Evolutionary conservation across 202 grass and related monocot species (phyloP), one percentile per base, ranked within the genome.

Genomic region (Setaria italica): DNA sequence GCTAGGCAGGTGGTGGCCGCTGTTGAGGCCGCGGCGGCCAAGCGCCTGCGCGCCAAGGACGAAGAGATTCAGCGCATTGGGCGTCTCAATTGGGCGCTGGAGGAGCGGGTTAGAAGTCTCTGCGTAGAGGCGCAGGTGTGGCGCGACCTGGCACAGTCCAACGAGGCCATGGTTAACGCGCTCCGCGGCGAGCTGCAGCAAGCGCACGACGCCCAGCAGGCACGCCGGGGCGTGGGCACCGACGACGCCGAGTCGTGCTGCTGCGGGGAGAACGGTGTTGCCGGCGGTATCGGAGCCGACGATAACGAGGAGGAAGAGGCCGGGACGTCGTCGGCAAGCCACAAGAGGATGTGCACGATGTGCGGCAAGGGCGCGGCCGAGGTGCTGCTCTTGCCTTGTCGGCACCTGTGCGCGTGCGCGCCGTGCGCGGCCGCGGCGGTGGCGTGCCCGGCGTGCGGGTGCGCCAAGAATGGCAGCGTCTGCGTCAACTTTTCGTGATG

Each of bases 381-480:
- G 6, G 93, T 94, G 74, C 86, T 99, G 16, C 16, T 98, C 12
- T 87, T 99, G 71, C 96, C 96, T 30, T 99, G 96, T 72, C 78
- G 93, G 55, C 96, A 95, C 80, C 88, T 99, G 17, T 92, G 90
- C 81, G 81, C 85, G 47, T 95, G 96, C 86, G 68, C 68, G 73
- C 33, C 88, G 33, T 98, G 96, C 84, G 93, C 81, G 5, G 76
- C 70, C 19, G 79, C 77, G 67, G 71, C 82, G 17, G 29, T 5
- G 56, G 81, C 90, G 57, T 98, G 96, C 84, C 93, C 91, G 25
- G 77, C 76, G 46, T 99, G 96, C 83, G 88, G 89, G 8, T 88
- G 84, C 75, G 71, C 76, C 67, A 91, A 92, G 71, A 94, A 78
- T 5, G 91, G 93, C 70, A 87, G 49, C 75, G 74, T 99, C 67